A percentile compares a stretch with the other conserved stretches of the same genome.
Conservation (phyloP, 2,329 filamentous ascomycete species). For the Beauveria asiatica region DNA sequence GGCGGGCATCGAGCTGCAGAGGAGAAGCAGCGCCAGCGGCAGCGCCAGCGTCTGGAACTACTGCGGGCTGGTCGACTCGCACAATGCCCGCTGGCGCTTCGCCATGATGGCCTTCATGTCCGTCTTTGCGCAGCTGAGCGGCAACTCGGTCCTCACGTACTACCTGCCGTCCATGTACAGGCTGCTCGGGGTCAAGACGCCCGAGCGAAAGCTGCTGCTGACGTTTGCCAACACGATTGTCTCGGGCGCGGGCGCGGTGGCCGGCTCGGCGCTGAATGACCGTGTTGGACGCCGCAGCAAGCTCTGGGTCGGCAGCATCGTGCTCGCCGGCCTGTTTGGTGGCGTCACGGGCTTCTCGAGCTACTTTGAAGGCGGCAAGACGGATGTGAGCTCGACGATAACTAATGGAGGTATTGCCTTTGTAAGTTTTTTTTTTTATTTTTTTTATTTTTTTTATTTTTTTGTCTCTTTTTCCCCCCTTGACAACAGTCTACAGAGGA, state of each 20-base stretch:
- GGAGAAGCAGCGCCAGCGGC: constrained; percentile 31
- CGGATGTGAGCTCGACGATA: constrained; percentile 24
- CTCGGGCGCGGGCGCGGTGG: constrained; percentile 32
- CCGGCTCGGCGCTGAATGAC: constrained; percentile 24
- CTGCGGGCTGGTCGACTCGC: constrained; percentile 40
- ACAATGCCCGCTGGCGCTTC: constrained; percentile 40
- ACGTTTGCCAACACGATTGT: constrained; percentile 39
- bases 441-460: not conserved
- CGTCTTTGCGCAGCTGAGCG: constrained; percentile 46
- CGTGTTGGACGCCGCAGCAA: constrained; percentile 29
- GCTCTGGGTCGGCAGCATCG: constrained; percentile 41
- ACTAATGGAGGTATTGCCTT: constrained; percentile 40
- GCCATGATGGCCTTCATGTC: constrained; percentile 43
- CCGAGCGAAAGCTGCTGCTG: constrained; percentile 36
- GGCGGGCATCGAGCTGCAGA: constrained; percentile 27
- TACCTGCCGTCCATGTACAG: constrained; percentile 46
- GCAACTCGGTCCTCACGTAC: constrained; percentile 41
- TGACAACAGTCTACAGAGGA: not conserved
- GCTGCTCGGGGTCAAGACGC: constrained; percentile 45
- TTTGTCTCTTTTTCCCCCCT: not conserved
- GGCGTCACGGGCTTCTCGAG: constrained; percentile 38
- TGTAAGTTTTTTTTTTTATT: constrained; percentile 15
- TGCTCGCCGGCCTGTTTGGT: constrained; percentile 36
- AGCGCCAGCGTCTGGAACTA: constrained; percentile 44
- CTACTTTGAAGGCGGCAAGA: constrained; percentile 28